A percentile compares a stretch with the other conserved stretches of the same genome.
Conservation (phyloP, 1,139 yeast species). For the Kodamaea alishanica region DNA sequence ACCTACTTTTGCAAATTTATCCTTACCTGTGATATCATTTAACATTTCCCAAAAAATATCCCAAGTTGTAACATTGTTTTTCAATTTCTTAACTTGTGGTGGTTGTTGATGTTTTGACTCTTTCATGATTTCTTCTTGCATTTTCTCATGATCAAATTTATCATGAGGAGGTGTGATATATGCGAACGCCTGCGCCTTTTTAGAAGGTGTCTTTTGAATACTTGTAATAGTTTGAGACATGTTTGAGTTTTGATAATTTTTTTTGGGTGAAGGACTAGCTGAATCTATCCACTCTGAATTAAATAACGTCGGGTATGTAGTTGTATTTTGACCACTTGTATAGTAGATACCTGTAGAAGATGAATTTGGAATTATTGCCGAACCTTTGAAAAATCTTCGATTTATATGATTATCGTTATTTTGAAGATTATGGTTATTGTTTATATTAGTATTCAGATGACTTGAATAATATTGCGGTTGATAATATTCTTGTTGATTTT, state of each 20-base stretch:
- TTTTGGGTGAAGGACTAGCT: slow-evolving; percentile 20
- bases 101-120: not conserved
- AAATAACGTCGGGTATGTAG: slow-evolving; percentile 14
- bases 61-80: slow-evolving; percentile 10
- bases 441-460: not conserved
- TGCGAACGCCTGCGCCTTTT: slow-evolving; percentile 12
- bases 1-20: slow-evolving; percentile 61
- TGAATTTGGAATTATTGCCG: slow-evolving; percentile 2
- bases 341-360: slow-evolving; percentile 3
- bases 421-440: slow-evolving; percentile 1
- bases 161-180: slow-evolving; percentile 23
- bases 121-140: not conserved
- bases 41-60: slow-evolving; percentile 53
- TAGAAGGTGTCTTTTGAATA: slow-evolving; percentile 22
- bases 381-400: slow-evolving; percentile 1
- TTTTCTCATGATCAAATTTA: not conserved
- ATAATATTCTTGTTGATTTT: too few species aligned
- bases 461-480: not conserved
- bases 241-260: too few species aligned
- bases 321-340: slow-evolving; percentile 1
- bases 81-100: slow-evolving; percentile 1
- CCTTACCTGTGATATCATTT: slow-evolving; percentile 61
- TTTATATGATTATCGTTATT: slow-evolving; percentile 1
- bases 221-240: slow-evolving; percentile 3
- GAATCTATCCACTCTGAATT: slow-evolving; percentile 40